Conservation (phyloP, 164 flowering plant genomes). For the Aristolochia contorta region DNA sequence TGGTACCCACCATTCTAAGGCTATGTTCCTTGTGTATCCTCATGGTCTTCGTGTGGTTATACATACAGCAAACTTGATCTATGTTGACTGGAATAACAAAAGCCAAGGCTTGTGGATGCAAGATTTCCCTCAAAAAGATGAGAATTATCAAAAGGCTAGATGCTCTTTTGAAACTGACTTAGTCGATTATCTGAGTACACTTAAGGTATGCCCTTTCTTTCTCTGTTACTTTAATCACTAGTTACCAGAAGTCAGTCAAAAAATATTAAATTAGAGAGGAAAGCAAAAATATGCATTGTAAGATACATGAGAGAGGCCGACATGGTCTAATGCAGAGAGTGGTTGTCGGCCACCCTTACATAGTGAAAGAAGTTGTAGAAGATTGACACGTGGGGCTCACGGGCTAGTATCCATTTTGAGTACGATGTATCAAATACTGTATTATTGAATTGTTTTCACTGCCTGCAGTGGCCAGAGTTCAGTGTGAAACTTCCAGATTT, state of each 20-base stretch:
- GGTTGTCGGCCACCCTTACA: no score
- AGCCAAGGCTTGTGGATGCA: constrained; percentile 99
- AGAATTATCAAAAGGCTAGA: constrained; percentile 27
- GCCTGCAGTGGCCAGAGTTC: constrained; percentile 81
- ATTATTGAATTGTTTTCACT: constrained; percentile 6
- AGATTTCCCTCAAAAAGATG: constrained; percentile 97
- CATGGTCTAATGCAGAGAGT: no score
- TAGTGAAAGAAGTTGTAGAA: no score
- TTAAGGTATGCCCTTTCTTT: constrained; percentile 51
- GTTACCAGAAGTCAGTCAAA: no score
- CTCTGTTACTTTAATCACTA: not conserved
- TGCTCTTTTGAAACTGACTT: constrained; percentile 80
- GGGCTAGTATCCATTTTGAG: no score
- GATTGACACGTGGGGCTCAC: no score
- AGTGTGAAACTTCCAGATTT: constrained; percentile 39
- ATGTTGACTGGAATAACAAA: constrained; percentile 99
- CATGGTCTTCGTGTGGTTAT: constrained; percentile 78
- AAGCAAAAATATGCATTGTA: no score
- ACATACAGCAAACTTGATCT: constrained; percentile 88
- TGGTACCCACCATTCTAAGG: constrained; percentile 99
- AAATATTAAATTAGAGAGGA: no score
- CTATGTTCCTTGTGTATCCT: constrained; percentile 92
- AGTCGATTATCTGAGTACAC: constrained; percentile 62
- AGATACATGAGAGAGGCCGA: no score
- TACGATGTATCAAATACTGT: no score